Conservation (phyloP, 495 filamentous ascomycete genomes). For the Neurospora tetrasperma region DNA sequence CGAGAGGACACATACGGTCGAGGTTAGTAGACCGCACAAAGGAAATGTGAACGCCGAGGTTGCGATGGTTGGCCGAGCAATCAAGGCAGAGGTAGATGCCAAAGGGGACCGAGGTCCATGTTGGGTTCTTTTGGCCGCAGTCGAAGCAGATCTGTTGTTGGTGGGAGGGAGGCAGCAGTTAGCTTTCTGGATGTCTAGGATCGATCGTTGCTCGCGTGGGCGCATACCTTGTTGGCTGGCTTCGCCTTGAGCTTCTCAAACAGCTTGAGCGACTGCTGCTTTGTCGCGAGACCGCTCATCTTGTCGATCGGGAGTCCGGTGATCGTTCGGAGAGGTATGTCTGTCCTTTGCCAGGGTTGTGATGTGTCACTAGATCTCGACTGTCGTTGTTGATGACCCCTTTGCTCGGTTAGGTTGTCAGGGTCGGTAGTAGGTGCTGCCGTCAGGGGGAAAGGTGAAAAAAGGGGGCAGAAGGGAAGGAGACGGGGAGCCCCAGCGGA, state of each 20-base stretch:
- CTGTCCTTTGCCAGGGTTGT: not conserved
- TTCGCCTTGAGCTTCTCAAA: conserved; percentile 96
- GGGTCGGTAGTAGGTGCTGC: not conserved
- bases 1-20: conserved; percentile 60
- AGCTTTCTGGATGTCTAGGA: not conserved
- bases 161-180: not conserved
- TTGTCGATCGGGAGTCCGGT: conserved; percentile 24
- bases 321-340: not conserved
- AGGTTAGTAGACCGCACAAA: conserved; percentile 98
- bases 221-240: conserved; percentile 79
- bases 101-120: conserved; percentile 94
- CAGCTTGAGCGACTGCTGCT: conserved; percentile 90
- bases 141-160: conserved; percentile 80
- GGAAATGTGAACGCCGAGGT: conserved; percentile 88
- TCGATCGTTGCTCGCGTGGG: conserved; percentile 1
- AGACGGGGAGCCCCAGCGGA: conserved; percentile 4
- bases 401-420: not conserved
- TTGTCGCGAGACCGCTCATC: conserved; percentile 77
- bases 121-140: conserved; percentile 92
- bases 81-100: conserved; percentile 98
- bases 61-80: conserved; percentile 86
- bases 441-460: not conserved
- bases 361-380: not conserved
- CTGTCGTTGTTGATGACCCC: not conserved
- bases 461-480: conserved; percentile 1